Conservation (phyloP, 1,284 basidiomycete species). For the Schizophyllum amplum region DNA sequence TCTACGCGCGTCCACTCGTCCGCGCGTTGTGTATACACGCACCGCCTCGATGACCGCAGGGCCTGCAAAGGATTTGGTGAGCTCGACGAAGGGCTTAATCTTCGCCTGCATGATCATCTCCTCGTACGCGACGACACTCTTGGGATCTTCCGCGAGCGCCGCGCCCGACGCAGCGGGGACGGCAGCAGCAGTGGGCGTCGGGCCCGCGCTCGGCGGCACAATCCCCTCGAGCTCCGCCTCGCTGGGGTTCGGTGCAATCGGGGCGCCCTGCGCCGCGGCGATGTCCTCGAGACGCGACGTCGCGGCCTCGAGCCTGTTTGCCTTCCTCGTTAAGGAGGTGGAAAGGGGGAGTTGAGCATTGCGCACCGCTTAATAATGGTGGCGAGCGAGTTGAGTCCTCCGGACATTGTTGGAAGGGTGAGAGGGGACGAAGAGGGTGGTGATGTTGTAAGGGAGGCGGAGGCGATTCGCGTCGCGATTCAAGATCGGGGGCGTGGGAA, state of each 20-base stretch:
- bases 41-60: constrained; percentile 72
- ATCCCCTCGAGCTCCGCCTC: constrained; percentile 15
- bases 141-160: constrained; percentile 35
- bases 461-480: constrained; percentile 1
- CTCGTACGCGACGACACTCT: constrained; percentile 68
- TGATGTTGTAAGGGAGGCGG: constrained; percentile 12
- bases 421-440: not conserved
- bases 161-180: constrained; percentile 30
- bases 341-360: constrained; percentile 2
- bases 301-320: constrained; percentile 76
- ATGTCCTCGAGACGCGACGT: constrained; percentile 94
- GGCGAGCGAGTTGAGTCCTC: constrained; percentile 60
- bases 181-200: constrained; percentile 30
- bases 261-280: constrained; percentile 38
- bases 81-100: constrained; percentile 65
- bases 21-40: constrained; percentile 16
- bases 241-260: not conserved
- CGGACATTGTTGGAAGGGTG: constrained; percentile 23
- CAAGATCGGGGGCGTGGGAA: not conserved
- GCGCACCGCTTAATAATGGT: constrained; percentile 79
- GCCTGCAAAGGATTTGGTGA: constrained; percentile 72
- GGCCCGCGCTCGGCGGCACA: constrained; percentile 23
- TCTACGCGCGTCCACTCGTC: not conserved
- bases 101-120: constrained; percentile 65
- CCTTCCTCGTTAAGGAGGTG: constrained; percentile 11